Conservation (phyloP, 2,329 filamentous ascomycete species). For the Pseudopyrenochaeta lycopersici region DNA sequence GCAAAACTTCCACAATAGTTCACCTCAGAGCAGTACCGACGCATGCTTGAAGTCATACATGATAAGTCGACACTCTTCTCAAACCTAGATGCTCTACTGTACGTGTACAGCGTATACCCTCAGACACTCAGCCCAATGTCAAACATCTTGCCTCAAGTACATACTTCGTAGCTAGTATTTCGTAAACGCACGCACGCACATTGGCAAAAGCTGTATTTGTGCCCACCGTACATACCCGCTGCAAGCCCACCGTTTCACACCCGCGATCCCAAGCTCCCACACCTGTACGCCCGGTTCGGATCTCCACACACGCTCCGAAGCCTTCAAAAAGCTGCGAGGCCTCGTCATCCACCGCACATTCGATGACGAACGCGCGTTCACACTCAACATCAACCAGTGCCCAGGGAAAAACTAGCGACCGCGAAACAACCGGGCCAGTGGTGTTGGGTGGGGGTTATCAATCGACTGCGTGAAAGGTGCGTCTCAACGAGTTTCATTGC, state of each 20-base stretch:
- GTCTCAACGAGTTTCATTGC: too few species aligned
- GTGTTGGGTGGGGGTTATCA: neutral
- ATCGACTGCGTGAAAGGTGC: neutral
- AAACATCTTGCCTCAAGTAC: too few species aligned
- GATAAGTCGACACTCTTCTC: neutral
- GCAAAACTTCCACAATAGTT: neutral
- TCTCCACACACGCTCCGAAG: slow-evolving; percentile 14
- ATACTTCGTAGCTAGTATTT: too few species aligned
- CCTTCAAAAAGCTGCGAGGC: neutral
- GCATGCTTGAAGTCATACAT: too few species aligned
- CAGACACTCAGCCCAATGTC: too few species aligned
- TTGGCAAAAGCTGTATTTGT: too few species aligned
- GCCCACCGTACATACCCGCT: neutral
- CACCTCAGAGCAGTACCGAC: too few species aligned
- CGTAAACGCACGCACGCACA: too few species aligned
- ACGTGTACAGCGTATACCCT: too few species aligned
- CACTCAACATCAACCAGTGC: neutral
- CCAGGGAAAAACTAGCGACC: neutral
- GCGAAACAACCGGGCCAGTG: slow-evolving; percentile 5
- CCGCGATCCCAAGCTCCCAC: neutral
- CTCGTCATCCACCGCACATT: neutral
- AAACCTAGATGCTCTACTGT: too few species aligned
- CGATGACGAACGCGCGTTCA: neutral
- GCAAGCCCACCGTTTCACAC: neutral
- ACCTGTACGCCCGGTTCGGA: slow-evolving; percentile 2